Percentiles rank a stretch among this genome's conserved stretches.
These are phyloP conservation scores for Cenchrus americanus DNA, from an alignment of 176 grass and related monocot species.

Conservation along the genomic window DNA sequence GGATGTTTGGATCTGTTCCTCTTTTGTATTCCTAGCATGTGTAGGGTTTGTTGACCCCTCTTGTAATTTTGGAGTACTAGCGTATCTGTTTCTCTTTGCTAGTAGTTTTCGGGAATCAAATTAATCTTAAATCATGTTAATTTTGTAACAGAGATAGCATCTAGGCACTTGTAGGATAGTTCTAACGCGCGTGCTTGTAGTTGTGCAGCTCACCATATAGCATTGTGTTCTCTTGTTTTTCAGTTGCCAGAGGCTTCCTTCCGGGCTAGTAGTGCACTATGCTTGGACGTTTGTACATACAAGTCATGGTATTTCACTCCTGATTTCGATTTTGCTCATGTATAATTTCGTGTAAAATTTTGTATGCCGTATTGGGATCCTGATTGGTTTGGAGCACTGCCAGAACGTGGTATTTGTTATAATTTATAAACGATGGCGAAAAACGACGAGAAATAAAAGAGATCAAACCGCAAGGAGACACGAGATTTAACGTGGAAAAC, in stretches of 20 bases:
- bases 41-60: no score
- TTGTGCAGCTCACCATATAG: conserved; percentile 14
- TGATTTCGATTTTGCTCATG: conserved; percentile 34
- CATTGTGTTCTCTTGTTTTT: conserved; percentile 14
- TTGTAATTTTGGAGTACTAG: no score
- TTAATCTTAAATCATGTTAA: no score
- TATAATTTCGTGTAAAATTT: conserved; percentile 50
- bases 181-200: neutral
- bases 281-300: conserved; percentile 44
- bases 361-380: conserved; percentile 10
- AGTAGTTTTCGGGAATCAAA: no score
- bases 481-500: no score
- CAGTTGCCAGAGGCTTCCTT: conserved; percentile 1
- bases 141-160: conserved; percentile 77
- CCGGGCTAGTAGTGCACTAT: neutral
- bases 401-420: no score
- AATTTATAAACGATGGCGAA: no score
- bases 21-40: no score
- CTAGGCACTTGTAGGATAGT: conserved; percentile 70
- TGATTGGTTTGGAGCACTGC: neutral
- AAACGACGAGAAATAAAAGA: no score
- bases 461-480: no score
- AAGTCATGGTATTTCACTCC: neutral
- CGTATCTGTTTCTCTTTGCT: no score
- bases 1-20: no score